phyloP scores from a whole-genome alignment of 306 rosid species.

The Cajanus cajan region DNA sequence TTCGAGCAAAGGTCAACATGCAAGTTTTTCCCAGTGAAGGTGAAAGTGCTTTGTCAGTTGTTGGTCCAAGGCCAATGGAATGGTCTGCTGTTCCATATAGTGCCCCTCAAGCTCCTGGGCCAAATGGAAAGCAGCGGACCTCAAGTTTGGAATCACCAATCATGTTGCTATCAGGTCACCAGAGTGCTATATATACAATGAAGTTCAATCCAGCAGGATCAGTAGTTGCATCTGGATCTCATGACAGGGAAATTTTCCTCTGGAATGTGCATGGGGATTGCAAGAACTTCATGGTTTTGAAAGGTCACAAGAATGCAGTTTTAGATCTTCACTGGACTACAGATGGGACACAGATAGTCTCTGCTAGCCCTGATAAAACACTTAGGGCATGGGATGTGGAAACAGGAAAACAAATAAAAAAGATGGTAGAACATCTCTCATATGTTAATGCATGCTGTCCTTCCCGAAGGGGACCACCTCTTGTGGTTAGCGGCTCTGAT shows the following conservation, averaged over 20 bases:
- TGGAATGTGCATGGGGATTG: constrained; percentile 89
- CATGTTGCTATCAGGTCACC: constrained; percentile 86
- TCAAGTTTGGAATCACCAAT: constrained; percentile 88
- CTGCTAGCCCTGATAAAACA: constrained; percentile 93
- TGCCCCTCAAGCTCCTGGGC: constrained; percentile 60
- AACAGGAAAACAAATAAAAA: constrained; percentile 84
- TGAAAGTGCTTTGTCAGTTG: constrained; percentile 69
- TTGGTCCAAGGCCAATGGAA: constrained; percentile 90
- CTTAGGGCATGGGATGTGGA: constrained; percentile 95
- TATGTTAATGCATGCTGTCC: constrained; percentile 93
- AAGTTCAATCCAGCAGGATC: constrained; percentile 89
- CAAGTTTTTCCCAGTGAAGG: constrained; percentile 59
- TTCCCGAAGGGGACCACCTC: constrained; percentile 90
- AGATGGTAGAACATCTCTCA: constrained; percentile 94
- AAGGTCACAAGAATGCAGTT: constrained; percentile 96
- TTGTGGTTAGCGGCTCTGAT: constrained; percentile 90
- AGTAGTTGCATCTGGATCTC: constrained; percentile 89
- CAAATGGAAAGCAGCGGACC: constrained; percentile 73
- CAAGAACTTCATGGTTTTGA: constrained; percentile 87
- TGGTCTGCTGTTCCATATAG: constrained; percentile 75
- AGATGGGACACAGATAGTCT: constrained; percentile 81
- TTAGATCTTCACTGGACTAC: constrained; percentile 96
- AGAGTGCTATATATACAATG: constrained; percentile 86
- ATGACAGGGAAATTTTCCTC: constrained; percentile 88
- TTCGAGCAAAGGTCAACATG: constrained; percentile 49